Base-by-base conservation (phyloP, 768 basidiomycete species). In the Rhodotorula toruloides region DNA sequence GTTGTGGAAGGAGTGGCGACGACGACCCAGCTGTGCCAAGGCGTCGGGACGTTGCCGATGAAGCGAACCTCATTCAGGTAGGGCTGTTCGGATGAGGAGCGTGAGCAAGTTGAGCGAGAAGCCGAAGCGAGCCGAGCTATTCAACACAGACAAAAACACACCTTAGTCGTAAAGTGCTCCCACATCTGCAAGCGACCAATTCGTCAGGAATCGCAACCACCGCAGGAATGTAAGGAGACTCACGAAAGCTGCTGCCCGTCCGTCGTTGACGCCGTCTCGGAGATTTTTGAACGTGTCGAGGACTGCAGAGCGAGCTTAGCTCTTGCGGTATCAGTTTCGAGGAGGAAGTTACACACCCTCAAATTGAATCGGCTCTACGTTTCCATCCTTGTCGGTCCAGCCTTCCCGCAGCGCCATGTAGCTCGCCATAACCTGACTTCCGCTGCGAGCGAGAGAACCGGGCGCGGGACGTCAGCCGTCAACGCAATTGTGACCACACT, bases 1-100 rank as follows among this genome's bases (percentile, higher is more conserved):
- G 43, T 39, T 29, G 58, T 55, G 16, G 62, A 40, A 16, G 66
- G 67, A 2, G 61, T 47, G 55, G 64, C 66, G 86, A 84, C 93
- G 74, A 98, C 89, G 63, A 90, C 79, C 94, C 94, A 99, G 0
- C 91, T 93, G 21, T 92, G 90, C 94, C 94, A 99, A 0, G 94
- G 94, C 0, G 93, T 97, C 43, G 86, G 86, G 44, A 72, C 66
- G 46, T 36, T 42, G 53, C 65, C 70, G 64, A 74, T 65, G 65
- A 71, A 74, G 43, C 64, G 70, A 31, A 61, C 55, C 34, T 69
- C 58, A 40, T 49, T 36, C 36, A 70, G 58, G 55, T 61, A 71
- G 14, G 65, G 68, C 71, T 65, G 42, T n/a, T n/a, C 21, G 40
- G 16, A 4, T 9, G 10, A 9, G n/a, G 6, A 13, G 21, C 13